Evolutionary conservation across 192 early-diverging fungal species (phyloP), one percentile per base, ranked within the genome.

Genomic region (Cladochytrium replicatum): DNA sequence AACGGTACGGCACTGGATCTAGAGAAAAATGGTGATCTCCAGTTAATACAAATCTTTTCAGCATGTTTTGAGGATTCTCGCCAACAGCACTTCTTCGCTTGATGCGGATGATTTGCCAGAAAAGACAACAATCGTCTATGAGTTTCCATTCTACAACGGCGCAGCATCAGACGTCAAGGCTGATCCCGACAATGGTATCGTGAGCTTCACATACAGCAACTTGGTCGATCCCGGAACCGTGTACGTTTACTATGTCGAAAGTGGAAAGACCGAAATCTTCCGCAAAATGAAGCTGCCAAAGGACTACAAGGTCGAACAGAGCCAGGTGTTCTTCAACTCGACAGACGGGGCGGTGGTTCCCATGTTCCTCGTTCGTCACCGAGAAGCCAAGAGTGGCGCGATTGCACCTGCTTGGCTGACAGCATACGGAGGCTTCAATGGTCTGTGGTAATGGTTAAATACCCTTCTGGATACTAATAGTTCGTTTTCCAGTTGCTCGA

Each of bases 151-250:
- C 42, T 17, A 51, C 7, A 30, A 25, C 50, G 50, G 50, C n/a
- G 50, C 45, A 6, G 24, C 26, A 11, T 49, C 45, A 6, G 6
- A 48, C 6, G 50, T 51, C 21, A 5, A 29, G 24, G 46, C 24
- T 7, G 31, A 13, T 17, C 17, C 34, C 13, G 17, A 37, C 13
- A 37, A 37, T 37, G 17, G 17, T 13, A 48, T 51, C 11, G 50
- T 49, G n/a, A 19, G 6, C 6, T 51, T 51, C 23, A 24, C 5
- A 6, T 51, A 51, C 24, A 25, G 26, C 6, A 29, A 23, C 23
- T 51, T 51, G 24, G 4, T 51, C 6, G 45, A 51, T 30, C 50
- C 50, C 15, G 50, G 50, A 6, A 30, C 50, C 21, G 21, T 47
- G 4, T 51, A 51, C 45, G 5, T 51, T 5, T 51, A 51, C 22